Percentiles rank a stretch among this genome's conserved stretches.
Evolutionary conservation across 202 grass and related monocot species (phyloP).

Genomic region (Setaria viridis): DNA sequence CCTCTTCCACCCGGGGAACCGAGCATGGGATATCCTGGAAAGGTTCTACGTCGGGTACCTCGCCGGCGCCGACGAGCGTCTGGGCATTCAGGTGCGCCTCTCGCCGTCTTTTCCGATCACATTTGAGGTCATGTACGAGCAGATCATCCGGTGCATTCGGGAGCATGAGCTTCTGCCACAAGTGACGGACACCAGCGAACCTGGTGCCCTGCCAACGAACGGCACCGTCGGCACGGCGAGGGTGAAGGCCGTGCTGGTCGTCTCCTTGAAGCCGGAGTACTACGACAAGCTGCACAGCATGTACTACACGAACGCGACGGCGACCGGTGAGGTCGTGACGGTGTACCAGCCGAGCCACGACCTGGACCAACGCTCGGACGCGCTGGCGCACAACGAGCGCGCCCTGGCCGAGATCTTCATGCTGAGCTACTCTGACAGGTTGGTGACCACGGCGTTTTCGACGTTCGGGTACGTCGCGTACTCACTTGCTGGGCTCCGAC

Average conservation of each 20-base stretch:
- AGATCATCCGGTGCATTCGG: constrained; percentile 52
- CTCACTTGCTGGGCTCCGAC: constrained; percentile 59
- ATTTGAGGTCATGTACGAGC: constrained; percentile 53
- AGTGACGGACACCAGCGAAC: constrained; percentile 30
- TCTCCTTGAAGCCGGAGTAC: constrained; percentile 63
- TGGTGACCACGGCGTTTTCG: constrained; percentile 68
- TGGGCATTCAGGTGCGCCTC: constrained; percentile 71
- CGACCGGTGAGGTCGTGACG: constrained; percentile 56
- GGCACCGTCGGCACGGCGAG: constrained; percentile 4
- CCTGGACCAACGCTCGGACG: constrained; percentile 61
- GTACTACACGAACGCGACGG: constrained; percentile 74
- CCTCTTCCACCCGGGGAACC: constrained; percentile 67
- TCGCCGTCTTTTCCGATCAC: not conserved
- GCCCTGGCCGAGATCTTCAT: constrained; percentile 81
- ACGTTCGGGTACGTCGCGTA: constrained; percentile 89
- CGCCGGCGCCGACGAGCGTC: constrained; percentile 56
- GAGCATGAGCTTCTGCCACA: constrained; percentile 54
- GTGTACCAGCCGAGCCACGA: constrained; percentile 85
- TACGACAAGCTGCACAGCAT: constrained; percentile 70
- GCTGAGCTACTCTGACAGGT: constrained; percentile 61
- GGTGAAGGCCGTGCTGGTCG: constrained; percentile 59
- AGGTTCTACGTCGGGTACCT: constrained; percentile 70
- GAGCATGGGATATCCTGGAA: constrained; percentile 44
- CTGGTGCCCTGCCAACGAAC: not conserved
- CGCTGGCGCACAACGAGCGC: constrained; percentile 64